phyloP scores from a whole-genome alignment of 2,329 filamentous ascomycete species.

The Pseudogymnoascus sp. region DNA sequence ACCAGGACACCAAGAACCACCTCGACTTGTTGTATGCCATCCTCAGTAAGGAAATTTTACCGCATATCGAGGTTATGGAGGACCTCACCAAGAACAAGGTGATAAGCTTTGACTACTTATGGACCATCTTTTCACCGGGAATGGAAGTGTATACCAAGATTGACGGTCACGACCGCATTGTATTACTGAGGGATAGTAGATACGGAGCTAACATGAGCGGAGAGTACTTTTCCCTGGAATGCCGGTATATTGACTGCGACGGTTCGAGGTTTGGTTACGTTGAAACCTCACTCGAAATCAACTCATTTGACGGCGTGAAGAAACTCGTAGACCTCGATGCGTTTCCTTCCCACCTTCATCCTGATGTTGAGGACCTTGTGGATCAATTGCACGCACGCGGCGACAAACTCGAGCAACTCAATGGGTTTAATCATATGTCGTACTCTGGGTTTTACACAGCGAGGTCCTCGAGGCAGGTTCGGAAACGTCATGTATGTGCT shows the following conservation, averaged over 20 bases:
- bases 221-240: constrained; percentile 15
- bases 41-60: constrained; percentile 24
- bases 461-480: constrained; percentile 15
- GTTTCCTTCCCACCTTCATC: constrained; percentile 16
- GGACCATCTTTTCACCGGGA: constrained; percentile 28
- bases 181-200: constrained; percentile 17
- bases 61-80: constrained; percentile 15
- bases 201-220: constrained; percentile 20
- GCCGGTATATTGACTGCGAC: constrained; percentile 16
- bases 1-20: constrained; percentile 25
- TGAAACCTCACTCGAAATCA: constrained; percentile 14
- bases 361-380: constrained; percentile 11
- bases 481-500: constrained; percentile 16
- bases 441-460: constrained; percentile 18
- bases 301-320: constrained; percentile 14
- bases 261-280: constrained; percentile 17
- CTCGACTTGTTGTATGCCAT: constrained; percentile 28
- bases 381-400: constrained; percentile 12
- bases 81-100: constrained; percentile 32
- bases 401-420: constrained; percentile 13
- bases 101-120: constrained; percentile 36
- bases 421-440: constrained; percentile 16
- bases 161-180: constrained; percentile 16
- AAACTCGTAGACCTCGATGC: constrained; percentile 15
- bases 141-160: constrained; percentile 18